phyloP scores from a whole-genome alignment of 2,329 filamentous ascomycete genomes.

The Zalaria sp. region DNA sequence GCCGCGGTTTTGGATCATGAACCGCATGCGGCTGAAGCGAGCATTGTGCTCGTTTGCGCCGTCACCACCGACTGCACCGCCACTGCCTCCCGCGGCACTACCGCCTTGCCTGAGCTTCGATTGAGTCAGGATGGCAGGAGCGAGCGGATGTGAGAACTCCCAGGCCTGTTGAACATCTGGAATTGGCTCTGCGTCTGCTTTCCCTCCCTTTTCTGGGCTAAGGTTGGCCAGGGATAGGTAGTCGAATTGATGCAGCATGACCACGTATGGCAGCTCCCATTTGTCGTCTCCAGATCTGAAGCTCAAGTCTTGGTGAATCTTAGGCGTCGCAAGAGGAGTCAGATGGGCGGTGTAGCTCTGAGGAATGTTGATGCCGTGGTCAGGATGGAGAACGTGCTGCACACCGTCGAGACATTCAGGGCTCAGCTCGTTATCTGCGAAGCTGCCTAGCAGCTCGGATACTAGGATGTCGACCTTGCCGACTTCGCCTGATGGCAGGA shows the following conservation, averaged over 20 bases:
- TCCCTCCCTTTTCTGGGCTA: constrained; percentile 19
- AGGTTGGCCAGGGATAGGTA: constrained; percentile 55
- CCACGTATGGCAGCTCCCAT: constrained; percentile 87
- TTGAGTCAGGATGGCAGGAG: constrained; percentile 40
- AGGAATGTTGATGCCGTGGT: constrained; percentile 84
- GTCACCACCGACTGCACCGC: constrained; percentile 59
- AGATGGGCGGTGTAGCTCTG: constrained; percentile 86
- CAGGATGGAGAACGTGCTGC: constrained; percentile 69
- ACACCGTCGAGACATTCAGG: constrained; percentile 95
- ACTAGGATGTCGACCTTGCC: constrained; percentile 80
- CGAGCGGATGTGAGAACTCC: constrained; percentile 69
- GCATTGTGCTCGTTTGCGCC: constrained; percentile 86
- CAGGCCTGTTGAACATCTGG: constrained; percentile 58
- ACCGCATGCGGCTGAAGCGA: constrained; percentile 63
- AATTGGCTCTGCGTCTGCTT: background rate
- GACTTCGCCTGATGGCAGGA: constrained; percentile 36
- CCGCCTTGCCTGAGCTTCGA: constrained; percentile 43
- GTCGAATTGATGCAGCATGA: constrained; percentile 81
- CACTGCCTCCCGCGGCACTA: constrained; percentile 52
- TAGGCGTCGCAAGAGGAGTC: constrained; percentile 80
- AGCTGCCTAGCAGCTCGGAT: constrained; percentile 87
- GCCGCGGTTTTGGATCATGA: constrained; percentile 64
- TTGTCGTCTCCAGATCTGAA: constrained; percentile 53
- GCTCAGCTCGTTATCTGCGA: constrained; percentile 92
- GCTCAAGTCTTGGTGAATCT: constrained; percentile 67